These are phyloP conservation scores for Rubia yunnanensis DNA, from an alignment of 257 asterid species.

Conservation along the genomic window DNA sequence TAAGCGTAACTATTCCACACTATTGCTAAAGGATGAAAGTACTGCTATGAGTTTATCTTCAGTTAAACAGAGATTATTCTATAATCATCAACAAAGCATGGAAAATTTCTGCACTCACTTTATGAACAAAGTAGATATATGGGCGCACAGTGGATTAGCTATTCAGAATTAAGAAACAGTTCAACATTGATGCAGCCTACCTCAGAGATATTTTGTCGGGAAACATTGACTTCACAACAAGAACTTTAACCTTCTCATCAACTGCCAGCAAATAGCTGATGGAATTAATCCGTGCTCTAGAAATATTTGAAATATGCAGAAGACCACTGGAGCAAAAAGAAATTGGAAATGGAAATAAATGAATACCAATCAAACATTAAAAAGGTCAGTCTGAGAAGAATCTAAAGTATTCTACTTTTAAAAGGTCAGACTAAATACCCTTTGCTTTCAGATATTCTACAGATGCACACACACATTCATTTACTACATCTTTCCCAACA, in stretches of 20 bases:
- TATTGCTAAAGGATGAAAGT: neutral
- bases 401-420: neutral
- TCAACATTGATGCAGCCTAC: constrained; percentile 24
- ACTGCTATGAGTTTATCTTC: neutral
- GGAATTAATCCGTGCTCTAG: constrained; percentile 42
- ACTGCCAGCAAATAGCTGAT: constrained; percentile 57
- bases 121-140: neutral
- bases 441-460: no score
- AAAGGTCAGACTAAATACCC: no score
- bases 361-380: neutral
- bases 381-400: neutral
- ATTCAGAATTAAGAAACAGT: neutral
- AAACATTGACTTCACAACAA: constrained; percentile 65
- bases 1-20: neutral
- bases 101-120: neutral
- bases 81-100: neutral
- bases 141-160: neutral
- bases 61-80: neutral
- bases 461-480: no score
- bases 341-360: neutral
- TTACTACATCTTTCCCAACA: no score
- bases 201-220: constrained; percentile 83
- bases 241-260: constrained; percentile 75
- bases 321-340: constrained; percentile 53
- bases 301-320: constrained; percentile 77